Evolutionary conservation across 1,284 basidiomycete genomes (phyloP).

Genomic region (Hymenochaete sp.): DNA sequence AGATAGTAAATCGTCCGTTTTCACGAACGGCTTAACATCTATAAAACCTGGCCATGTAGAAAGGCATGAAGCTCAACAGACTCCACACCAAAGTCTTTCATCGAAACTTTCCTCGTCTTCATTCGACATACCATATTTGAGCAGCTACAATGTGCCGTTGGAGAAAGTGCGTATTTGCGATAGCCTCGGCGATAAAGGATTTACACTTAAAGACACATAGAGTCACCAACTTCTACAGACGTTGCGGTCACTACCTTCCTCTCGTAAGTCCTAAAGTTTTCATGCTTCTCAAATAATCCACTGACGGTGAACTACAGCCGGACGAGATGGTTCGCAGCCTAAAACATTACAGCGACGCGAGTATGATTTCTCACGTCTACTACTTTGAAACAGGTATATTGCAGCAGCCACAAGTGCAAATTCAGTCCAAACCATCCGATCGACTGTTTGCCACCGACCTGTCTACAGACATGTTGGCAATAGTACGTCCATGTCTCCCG

Average conservation of each 20-base stretch:
- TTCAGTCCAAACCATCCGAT: slow-evolving; percentile 57
- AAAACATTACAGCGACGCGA: slow-evolving; percentile 8
- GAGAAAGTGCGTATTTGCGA: slow-evolving; percentile 40
- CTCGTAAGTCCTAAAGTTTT: slow-evolving; percentile 35
- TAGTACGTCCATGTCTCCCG: slow-evolving; percentile 45
- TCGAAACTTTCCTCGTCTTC: neutral
- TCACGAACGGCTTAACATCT: neutral
- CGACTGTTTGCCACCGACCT: slow-evolving; percentile 48
- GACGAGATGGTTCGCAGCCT: slow-evolving; percentile 43
- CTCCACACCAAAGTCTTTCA: neutral
- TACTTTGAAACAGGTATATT: slow-evolving; percentile 36
- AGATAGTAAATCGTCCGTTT: neutral
- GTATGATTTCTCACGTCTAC: neutral
- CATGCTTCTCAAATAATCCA: slow-evolving; percentile 18
- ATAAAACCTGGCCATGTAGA: neutral
- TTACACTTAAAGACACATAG: slow-evolving; percentile 25
- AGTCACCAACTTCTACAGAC: slow-evolving; percentile 46
- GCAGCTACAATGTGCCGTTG: slow-evolving; percentile 42
- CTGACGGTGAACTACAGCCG: slow-evolving; percentile 41
- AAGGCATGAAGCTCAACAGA: neutral
- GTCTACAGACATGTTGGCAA: slow-evolving; percentile 63
- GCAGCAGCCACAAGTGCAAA: slow-evolving; percentile 55
- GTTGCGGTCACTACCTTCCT: slow-evolving; percentile 48
- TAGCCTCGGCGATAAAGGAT: slow-evolving; percentile 4
- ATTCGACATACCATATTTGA: neutral